A percentile compares a stretch with the other conserved stretches of the same genome.
Evolutionary conservation across 2,329 filamentous ascomycete species (phyloP).

Genomic region (Teratosphaeria epicoccoides): DNA sequence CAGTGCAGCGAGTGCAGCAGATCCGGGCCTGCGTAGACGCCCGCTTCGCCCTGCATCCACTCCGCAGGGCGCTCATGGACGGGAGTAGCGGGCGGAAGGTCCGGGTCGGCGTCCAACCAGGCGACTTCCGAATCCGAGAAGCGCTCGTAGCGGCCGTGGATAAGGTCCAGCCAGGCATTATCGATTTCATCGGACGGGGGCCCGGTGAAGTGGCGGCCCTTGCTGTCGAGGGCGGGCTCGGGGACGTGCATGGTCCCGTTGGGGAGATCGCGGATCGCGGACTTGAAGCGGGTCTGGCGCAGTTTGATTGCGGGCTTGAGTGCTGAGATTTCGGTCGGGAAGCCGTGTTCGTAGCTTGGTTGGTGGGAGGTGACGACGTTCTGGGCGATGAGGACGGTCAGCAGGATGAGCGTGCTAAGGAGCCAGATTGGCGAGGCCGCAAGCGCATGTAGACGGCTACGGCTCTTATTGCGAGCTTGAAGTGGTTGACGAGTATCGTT

Average conservation of each 20-base stretch:
- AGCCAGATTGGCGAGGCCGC: constrained; percentile 1
- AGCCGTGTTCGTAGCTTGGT: not conserved
- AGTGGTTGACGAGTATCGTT: not conserved
- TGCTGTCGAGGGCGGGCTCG: constrained; percentile 3
- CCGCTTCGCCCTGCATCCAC: not conserved
- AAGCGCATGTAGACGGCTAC: not conserved
- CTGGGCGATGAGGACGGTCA: constrained; percentile 2
- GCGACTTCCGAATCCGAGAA: constrained; percentile 2
- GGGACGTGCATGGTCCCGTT: constrained; percentile 5
- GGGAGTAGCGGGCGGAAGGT: not conserved
- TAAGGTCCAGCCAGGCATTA: constrained; percentile 4
- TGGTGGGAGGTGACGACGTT: not conserved
- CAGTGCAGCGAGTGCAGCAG: constrained; percentile 9
- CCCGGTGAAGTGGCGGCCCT: constrained; percentile 4
- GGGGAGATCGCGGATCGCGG: constrained; percentile 2
- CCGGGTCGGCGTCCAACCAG: constrained; percentile 1
- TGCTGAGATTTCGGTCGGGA: not conserved
- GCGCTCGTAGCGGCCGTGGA: constrained; percentile 6
- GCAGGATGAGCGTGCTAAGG: not conserved
- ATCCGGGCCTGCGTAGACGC: constrained; percentile 6
- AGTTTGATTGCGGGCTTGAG: constrained; percentile 3
- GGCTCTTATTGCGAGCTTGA: not conserved
- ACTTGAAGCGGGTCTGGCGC: constrained; percentile 1
- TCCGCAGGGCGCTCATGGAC: not conserved
- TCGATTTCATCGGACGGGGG: constrained; percentile 5